Conservation (phyloP, 768 basidiomycete genomes). For the Lactarius indigo region DNA sequence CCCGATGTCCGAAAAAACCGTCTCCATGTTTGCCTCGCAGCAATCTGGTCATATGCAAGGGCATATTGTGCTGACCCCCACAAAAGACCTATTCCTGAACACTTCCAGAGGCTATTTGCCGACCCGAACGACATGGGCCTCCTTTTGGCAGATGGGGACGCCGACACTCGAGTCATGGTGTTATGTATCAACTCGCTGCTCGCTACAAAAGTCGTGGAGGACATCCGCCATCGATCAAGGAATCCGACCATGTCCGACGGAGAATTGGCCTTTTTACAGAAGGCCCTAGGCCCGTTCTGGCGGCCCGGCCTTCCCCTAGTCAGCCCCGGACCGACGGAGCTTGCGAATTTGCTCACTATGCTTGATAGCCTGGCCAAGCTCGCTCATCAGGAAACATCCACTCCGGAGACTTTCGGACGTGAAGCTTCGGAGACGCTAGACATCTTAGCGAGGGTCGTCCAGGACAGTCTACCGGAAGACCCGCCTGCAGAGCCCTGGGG, state of each 20-base stretch:
- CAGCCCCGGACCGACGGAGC: not conserved
- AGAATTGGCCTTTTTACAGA: not conserved
- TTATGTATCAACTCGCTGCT: not conserved
- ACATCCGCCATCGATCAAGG: not conserved
- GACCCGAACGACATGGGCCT: not conserved
- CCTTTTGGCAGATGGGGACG: not conserved
- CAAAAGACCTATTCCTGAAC: conserved; percentile 1
- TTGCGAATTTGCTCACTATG: conserved; percentile 1
- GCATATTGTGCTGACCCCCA: not conserved
- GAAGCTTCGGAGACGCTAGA: conserved; percentile 2
- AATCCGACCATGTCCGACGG: not conserved
- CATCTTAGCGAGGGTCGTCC: not conserved
- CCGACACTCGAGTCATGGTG: not conserved
- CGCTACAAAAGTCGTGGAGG: not conserved
- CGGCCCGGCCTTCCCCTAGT: not conserved
- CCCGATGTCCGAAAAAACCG: not conserved
- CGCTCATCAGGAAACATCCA: not conserved
- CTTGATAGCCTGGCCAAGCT: not conserved
- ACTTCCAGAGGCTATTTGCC: not conserved
- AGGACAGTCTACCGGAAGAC: not conserved
- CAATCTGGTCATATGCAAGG: not conserved
- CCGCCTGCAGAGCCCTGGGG: not conserved
- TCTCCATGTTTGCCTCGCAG: conserved; percentile 1
- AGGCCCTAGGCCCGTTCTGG: not conserved
- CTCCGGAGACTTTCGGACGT: not conserved